Evolutionary conservation across 805 yeast genomes (phyloP).

Genomic region (Candida boleticola): DNA sequence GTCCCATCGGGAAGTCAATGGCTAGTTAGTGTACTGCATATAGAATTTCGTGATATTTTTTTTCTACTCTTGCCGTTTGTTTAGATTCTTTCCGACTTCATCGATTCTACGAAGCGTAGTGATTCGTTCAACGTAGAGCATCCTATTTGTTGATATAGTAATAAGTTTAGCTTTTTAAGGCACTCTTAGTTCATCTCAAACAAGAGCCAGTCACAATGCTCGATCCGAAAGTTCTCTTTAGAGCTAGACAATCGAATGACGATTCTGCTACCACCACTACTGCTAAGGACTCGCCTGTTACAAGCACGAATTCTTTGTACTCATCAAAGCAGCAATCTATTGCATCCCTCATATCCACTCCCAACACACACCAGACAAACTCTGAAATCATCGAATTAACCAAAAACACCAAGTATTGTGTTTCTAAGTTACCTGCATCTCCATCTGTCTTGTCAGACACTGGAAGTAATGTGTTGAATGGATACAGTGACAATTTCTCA

Average conservation of each 20-base stretch:
- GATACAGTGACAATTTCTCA: conserved; percentile 46
- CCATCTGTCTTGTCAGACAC: conserved; percentile 43
- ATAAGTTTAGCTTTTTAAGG: too few species aligned
- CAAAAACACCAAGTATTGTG: conserved; percentile 55
- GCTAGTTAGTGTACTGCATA: too few species aligned
- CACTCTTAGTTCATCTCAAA: too few species aligned
- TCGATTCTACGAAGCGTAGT: too few species aligned
- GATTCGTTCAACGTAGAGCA: too few species aligned
- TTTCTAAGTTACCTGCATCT: conserved; percentile 52
- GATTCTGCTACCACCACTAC: neutral
- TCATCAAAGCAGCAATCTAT: neutral
- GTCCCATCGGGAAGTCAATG: too few species aligned
- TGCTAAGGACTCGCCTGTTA: too few species aligned
- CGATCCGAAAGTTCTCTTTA: conserved; percentile 12
- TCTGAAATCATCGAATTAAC: conserved; percentile 48
- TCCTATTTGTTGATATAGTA: too few species aligned
- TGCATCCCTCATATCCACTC: neutral
- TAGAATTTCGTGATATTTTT: too few species aligned
- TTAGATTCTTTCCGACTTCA: too few species aligned
- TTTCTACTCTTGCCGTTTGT: too few species aligned
- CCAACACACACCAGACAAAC: neutral
- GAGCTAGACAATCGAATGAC: conserved; percentile 10
- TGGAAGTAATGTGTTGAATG: conserved; percentile 25
- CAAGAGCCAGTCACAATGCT: neutral
- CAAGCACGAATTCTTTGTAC: too few species aligned